Conservation (phyloP, 2,329 filamentous ascomycete species). For the Colletotrichum musae region DNA sequence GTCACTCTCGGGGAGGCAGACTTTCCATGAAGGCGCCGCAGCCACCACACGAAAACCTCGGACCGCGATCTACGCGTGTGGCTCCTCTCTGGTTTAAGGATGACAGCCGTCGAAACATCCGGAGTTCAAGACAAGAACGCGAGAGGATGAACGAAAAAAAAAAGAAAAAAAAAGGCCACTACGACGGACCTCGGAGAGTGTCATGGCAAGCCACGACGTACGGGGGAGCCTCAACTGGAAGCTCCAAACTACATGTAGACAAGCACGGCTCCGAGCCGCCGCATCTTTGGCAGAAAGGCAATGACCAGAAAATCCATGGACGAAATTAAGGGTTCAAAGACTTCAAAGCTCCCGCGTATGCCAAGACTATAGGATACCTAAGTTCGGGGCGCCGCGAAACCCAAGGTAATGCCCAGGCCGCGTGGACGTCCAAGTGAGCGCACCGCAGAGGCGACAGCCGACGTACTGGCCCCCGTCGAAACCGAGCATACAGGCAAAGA, state of each 20-base stretch:
- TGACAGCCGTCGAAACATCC: neutral
- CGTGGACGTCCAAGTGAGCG: too few species aligned
- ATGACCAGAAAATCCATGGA: neutral
- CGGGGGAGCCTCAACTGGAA: slow-evolving; percentile 13
- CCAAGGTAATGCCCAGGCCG: too few species aligned
- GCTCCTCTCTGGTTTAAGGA: too few species aligned
- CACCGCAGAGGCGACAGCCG: neutral
- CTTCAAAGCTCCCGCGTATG: slow-evolving; percentile 22
- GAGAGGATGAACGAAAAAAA: too few species aligned
- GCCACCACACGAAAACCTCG: slow-evolving; percentile 7
- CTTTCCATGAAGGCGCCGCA: neutral
- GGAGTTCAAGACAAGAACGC: slow-evolving; percentile 1
- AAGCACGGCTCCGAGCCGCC: slow-evolving; percentile 4
- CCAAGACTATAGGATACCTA: slow-evolving; percentile 3
- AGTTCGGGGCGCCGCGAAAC: too few species aligned
- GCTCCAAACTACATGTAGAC: neutral
- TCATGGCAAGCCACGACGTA: too few species aligned
- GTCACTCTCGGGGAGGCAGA: neutral
- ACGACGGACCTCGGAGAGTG: too few species aligned
- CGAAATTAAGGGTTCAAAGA: slow-evolving; percentile 29
- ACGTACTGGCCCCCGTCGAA: too few species aligned
- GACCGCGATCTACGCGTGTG: neutral
- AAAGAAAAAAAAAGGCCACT: too few species aligned
- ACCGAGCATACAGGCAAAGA: neutral
- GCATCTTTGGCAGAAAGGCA: neutral